Base-by-base conservation (phyloP, 805 yeast genomes). In the Zygoascus ofunaensis region DNA sequence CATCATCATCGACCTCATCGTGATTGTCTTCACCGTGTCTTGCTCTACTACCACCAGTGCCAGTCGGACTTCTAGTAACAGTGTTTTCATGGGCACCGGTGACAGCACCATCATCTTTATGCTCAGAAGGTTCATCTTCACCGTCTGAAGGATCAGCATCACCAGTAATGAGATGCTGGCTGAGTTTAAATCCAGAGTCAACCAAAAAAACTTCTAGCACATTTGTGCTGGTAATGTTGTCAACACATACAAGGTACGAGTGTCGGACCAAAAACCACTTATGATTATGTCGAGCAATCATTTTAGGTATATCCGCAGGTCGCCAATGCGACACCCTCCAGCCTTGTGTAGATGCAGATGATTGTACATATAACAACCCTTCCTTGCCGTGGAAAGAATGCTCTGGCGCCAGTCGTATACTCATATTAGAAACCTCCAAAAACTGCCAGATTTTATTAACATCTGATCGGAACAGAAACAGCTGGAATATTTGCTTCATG, bases 321-420 rank as follows among this genome's bases (percentile, higher is more conserved):
- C 76, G 78, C 62, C 87, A 77, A 58, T 90, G 97, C 2, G 92
- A 84, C 4, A 90, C 96, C 54, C 94, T 72, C 97, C 98, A 92
- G 2, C 98, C 97, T 59, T 87, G 94, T 0, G 87, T 72, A 49
- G 77, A 78, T 0, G 97, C 90, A 0, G 87, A 78, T 1, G 95
- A 81, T 18, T 87, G 78, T 39, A 89, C 76, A 44, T 83, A 76
- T 46, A 90, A 62, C 41, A 77, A 76, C 1, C 98, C 99, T 62
- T 92, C 96, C 55, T 87, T 92, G 1, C 97, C 95, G 45, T 77
- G 78, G 56, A 72, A 82, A 0, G 85, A 82, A 23, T 77, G 74
- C 60, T 92, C 98, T 50, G 85, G 80, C 40, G 90, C 80, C 34
- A 92, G 67, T 39, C 87, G 68, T 5, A 92, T 78, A 4, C 95